Percentiles rank a stretch among this genome's conserved stretches.
Evolutionary conservation across 495 filamentous ascomycete genomes (phyloP).

Genomic region (Penicillium cataractarum): DNA sequence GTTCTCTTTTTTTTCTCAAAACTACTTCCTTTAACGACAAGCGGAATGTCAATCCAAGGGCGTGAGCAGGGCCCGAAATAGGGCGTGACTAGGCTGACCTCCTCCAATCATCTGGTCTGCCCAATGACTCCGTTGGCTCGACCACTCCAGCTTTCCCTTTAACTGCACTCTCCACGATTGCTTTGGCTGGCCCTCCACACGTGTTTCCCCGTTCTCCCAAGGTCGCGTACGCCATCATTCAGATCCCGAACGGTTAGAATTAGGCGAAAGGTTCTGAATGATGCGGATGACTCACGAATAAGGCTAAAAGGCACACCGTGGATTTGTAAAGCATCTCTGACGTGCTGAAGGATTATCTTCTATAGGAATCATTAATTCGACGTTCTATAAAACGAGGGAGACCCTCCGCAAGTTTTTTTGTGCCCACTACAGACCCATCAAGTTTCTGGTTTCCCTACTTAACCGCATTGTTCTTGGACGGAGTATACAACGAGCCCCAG

Average conservation of each 20-base stretch:
- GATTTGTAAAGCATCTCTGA: slow-evolving; percentile 17
- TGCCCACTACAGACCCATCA: neutral
- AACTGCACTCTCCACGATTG: neutral
- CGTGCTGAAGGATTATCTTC: neutral
- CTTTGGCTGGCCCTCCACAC: neutral
- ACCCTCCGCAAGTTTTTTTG: slow-evolving; percentile 17
- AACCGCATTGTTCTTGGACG: neutral
- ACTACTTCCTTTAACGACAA: slow-evolving; percentile 12
- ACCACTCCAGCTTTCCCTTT: neutral
- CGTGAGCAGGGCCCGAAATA: slow-evolving; percentile 21
- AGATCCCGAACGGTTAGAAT: neutral
- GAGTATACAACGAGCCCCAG: slow-evolving; percentile 5
- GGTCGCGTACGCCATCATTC: neutral
- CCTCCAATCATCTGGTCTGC: slow-evolving; percentile 13
- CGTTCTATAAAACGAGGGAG: slow-evolving; percentile 18
- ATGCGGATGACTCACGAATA: slow-evolving; percentile 4
- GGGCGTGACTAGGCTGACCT: slow-evolving; percentile 3
- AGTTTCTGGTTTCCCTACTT: neutral
- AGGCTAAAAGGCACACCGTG: slow-evolving; percentile 1
- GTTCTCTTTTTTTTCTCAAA: neutral
- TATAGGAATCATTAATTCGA: neutral
- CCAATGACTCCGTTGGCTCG: slow-evolving; percentile 1
- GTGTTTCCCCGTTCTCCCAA: neutral
- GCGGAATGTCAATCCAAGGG: slow-evolving; percentile 38
- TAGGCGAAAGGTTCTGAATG: neutral